phyloP scores from a whole-genome alignment of 2,329 filamentous ascomycete species.

The Penicillium sp. region DNA sequence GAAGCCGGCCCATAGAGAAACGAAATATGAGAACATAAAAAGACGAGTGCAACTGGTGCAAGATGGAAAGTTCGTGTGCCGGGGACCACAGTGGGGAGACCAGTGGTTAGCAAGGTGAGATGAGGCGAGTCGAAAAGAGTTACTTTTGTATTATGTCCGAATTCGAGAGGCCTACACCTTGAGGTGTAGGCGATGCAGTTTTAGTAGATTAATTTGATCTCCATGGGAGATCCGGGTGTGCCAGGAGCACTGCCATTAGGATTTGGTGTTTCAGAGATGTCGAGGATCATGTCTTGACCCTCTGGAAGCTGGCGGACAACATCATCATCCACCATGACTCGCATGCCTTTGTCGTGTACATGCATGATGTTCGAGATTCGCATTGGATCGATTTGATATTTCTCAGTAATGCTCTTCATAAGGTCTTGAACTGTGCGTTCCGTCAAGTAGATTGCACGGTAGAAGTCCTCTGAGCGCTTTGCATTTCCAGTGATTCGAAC shows the following conservation, averaged over 20 bases:
- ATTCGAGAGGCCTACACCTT: background rate
- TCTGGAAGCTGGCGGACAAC: conserved; percentile 74
- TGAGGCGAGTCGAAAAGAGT: background rate
- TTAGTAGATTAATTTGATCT: conserved; percentile 49
- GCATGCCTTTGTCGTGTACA: conserved; percentile 63
- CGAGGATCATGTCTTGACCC: conserved; percentile 76
- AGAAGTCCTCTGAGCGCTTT: conserved; percentile 51
- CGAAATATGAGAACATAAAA: conserved; percentile 11
- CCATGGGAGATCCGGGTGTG: conserved; percentile 26
- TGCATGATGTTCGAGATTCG: conserved; percentile 64
- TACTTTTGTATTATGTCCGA: background rate
- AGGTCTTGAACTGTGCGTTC: conserved; percentile 69
- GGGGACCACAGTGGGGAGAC: conserved; percentile 6
- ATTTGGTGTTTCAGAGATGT: conserved; percentile 52
- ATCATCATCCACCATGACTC: conserved; percentile 84
- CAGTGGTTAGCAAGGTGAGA: background rate
- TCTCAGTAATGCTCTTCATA: conserved; percentile 61
- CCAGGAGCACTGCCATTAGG: conserved; percentile 2
- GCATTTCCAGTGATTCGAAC: conserved; percentile 52
- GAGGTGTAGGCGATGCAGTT: conserved; percentile 19
- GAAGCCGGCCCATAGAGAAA: conserved; percentile 15
- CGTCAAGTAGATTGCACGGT: conserved; percentile 77
- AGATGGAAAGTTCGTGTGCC: conserved; percentile 1
- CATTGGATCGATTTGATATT: conserved; percentile 69
- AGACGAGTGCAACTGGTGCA: background rate